Evolutionary conservation across 2,329 filamentous ascomycete species (phyloP).

Genomic region (Xylariaceae sp.): DNA sequence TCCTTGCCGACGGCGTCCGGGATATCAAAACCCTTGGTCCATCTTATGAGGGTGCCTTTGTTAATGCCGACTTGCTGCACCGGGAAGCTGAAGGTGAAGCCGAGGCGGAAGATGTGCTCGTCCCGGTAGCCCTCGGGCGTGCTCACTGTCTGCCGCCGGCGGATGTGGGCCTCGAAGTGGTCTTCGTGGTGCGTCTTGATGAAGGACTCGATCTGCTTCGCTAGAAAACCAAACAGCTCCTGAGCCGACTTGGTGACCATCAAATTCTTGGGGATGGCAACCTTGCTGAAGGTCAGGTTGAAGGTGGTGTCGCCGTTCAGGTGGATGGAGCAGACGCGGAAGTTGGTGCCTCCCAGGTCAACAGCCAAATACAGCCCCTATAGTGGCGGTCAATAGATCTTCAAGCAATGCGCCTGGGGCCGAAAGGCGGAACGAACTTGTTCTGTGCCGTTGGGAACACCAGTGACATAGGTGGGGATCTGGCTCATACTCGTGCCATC

Average conservation of each 20-base stretch:
- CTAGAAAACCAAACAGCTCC: conserved; percentile 87
- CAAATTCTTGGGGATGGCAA: conserved; percentile 78
- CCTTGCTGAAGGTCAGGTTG: conserved; percentile 86
- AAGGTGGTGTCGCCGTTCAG: conserved; percentile 94
- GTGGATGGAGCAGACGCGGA: conserved; percentile 91
- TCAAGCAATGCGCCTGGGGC: too few relatives aligned
- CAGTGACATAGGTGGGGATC: conserved; percentile 95
- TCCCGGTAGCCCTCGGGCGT: conserved; percentile 54
- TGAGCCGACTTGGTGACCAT: conserved; percentile 83
- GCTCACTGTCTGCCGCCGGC: conserved; percentile 54
- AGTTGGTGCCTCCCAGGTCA: conserved; percentile 97
- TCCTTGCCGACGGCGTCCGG: conserved; percentile 90
- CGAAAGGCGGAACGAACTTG: conserved; percentile 55
- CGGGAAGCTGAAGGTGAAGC: conserved; percentile 99
- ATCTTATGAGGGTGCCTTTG: conserved; percentile 86
- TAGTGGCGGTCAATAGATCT: conserved; percentile 5
- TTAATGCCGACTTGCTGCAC: conserved; percentile 93
- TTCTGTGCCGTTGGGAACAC: conserved; percentile 93
- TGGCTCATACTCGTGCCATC: conserved; percentile 81
- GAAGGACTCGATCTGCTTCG: conserved; percentile 85
- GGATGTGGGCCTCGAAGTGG: conserved; percentile 66
- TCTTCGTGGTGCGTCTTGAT: conserved; percentile 81
- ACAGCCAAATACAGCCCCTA: conserved; percentile 93
- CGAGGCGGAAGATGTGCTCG: conserved; percentile 80
- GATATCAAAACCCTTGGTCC: conserved; percentile 99